Base-by-base conservation (phyloP, 192 early-diverging fungal species). In the Entophlyctis helioformis region DNA sequence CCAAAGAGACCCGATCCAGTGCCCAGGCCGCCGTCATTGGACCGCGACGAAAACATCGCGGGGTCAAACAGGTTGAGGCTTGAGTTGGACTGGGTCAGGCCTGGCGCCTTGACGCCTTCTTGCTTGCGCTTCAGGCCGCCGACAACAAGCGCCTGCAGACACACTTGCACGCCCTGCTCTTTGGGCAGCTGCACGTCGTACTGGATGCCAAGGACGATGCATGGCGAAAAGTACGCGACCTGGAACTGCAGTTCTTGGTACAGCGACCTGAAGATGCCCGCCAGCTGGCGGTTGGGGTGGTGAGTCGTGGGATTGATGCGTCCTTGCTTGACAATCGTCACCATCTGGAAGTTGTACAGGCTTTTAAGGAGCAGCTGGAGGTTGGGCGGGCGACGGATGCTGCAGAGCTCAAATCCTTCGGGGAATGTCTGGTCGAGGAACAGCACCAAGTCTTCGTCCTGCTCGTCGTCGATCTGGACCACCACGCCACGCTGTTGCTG, bases 401-500 rank as follows among this genome's bases (percentile, higher is more conserved):
- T 87, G 54, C 71, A 75, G 3, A 87, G 54, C 31, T 70, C 46
- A 43, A 87, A 82, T 9, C 64, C 69, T 12, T 80, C 69, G 1
- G 76, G 69, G 41, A 71, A 80, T 16, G 59, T 56, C 20, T 74
- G 64, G 12, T 71, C 59, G 41, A 66, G 50, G 37, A 69, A 39
- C 12, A 69, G 40, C 11, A 73, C 63, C 25, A 73, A 59, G 45
- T 87, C 84, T 53, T 85, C 82, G 55, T 87, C 84, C 4, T 77
- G 75, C 35, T 85, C 84, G 44, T 87, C 84, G 45, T 87, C 84
- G 48, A 87, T 82, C 60, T 87, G 81, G 19, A 85, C 73, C 1
- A 83, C 77, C 18, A 81, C 73, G 36, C 60, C 40, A 20, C 42
- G 48, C 12, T 54, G 48, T 31, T 66, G 54, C 1, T 42, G 36